These are phyloP conservation scores for Raphidocelis subcapitata DNA, from an alignment of 139 green algal species.

Conservation along the genomic window DNA sequence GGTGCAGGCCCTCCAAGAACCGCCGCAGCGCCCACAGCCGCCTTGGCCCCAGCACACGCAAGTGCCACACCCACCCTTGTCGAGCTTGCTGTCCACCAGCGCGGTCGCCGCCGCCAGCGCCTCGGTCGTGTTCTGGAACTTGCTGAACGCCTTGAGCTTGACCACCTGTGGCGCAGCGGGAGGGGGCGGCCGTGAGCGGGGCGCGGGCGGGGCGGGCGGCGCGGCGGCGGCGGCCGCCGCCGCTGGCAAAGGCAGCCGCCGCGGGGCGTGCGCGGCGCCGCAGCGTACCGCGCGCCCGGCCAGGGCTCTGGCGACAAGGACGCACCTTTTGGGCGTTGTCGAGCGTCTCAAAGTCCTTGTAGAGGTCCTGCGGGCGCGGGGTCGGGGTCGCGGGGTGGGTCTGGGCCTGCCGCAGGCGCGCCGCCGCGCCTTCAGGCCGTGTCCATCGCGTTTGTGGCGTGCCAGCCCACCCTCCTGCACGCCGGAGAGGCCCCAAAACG, in stretches of 20 bases:
- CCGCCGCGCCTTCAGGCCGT: neutral
- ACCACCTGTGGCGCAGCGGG: constrained; percentile 66
- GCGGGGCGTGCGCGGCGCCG: no score
- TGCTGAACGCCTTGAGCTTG: constrained; percentile 97
- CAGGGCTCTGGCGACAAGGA: no score
- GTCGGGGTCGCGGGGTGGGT: neutral
- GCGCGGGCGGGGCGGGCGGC: neutral
- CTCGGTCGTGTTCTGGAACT: constrained; percentile 98
- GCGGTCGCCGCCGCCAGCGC: constrained; percentile 90
- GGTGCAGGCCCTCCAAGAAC: no score
- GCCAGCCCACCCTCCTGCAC: no score
- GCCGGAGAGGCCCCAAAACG: no score
- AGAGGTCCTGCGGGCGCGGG: constrained; percentile 70
- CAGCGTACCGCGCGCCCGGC: no score
- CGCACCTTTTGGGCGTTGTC: constrained; percentile 86
- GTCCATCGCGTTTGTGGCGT: neutral
- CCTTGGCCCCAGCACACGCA: no score
- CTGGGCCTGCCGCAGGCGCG: neutral
- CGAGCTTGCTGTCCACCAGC: constrained; percentile 94
- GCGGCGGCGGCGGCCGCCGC: neutral
- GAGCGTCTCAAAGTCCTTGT: constrained; percentile 81
- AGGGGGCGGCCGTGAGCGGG: no score
- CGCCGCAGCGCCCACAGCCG: no score
- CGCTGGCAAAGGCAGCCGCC: no score
- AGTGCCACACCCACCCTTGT: constrained; percentile 72